Percentiles rank a stretch among this genome's conserved stretches.
Evolutionary conservation across 2,329 filamentous ascomycete species (phyloP).

Genomic region (Ascochyta fabae): DNA sequence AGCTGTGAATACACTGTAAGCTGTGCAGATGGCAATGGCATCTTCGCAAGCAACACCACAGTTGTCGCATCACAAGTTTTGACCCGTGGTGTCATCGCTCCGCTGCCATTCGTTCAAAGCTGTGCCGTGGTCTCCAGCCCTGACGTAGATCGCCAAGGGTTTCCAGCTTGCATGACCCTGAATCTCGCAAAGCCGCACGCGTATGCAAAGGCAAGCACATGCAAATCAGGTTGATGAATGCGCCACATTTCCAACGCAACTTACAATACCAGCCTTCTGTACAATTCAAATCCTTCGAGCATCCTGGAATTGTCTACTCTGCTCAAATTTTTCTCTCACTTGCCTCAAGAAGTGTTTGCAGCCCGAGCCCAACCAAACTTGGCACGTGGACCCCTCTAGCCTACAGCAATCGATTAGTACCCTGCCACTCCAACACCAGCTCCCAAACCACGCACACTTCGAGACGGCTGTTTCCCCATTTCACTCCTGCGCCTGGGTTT

Average conservation of each 20-base stretch:
- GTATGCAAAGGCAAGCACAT: slow-evolving; percentile 8
- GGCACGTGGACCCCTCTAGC: slow-evolving; percentile 39
- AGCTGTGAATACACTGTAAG: neutral
- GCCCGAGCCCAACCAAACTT: slow-evolving; percentile 32
- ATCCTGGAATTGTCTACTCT: neutral
- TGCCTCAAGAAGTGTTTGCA: slow-evolving; percentile 17
- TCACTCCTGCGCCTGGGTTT: slow-evolving; percentile 8
- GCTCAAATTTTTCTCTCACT: slow-evolving; percentile 7
- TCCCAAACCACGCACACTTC: slow-evolving; percentile 7
- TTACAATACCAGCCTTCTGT: neutral
- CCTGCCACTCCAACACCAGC: slow-evolving; percentile 18
- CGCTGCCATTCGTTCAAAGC: slow-evolving; percentile 2
- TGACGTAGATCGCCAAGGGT: slow-evolving; percentile 31
- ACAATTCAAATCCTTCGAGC: neutral
- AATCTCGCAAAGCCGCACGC: slow-evolving; percentile 11
- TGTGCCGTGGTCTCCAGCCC: slow-evolving; percentile 20
- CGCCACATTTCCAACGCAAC: slow-evolving; percentile 2
- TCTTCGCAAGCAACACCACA: slow-evolving; percentile 5
- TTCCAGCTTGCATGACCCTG: slow-evolving; percentile 4
- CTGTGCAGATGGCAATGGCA: neutral
- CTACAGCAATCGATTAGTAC: slow-evolving; percentile 26
- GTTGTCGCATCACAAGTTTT: neutral
- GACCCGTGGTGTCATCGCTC: slow-evolving; percentile 1
- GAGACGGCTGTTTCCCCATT: slow-evolving; percentile 3
- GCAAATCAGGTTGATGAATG: slow-evolving; percentile 10